Base-by-base conservation (phyloP, 306 rosid genomes). In the Lathyrus aphaca region DNA sequence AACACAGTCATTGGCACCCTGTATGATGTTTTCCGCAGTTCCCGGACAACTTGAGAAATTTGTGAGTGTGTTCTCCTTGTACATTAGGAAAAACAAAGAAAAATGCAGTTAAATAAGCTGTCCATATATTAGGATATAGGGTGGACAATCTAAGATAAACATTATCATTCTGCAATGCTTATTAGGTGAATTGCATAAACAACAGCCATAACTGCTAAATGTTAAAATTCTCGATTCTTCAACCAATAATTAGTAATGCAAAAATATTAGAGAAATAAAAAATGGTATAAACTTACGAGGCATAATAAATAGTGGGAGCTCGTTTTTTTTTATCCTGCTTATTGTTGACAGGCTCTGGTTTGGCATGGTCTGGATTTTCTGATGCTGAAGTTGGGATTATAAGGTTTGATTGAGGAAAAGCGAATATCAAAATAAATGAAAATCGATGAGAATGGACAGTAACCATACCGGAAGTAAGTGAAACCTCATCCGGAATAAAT, bases 21-120 rank as follows among this genome's bases (percentile, higher is more conserved):
- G 79, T 93, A 93, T 71, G 88, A 15, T 18, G 97, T 93, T 81
- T 93, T 93, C 58, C 85, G 80, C 74, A 88, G 77, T 82, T 93
- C 98, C 5, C 91, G 88, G 54, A 93, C 45, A 57, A 93, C 91
- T 81, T 90, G 98, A 77, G 97, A 79, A 73, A 93, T 86, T 77
- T 93, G 98, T 42, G 98, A 85, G 81, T 93, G 98, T 2, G 98
- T 93, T 86, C 98, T 90, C 97, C 98, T 92, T 73, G 54, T 69
- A 74, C 45, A 79, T 70, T 4, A 79, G 48, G 72, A 72, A 72
- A 12, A 43, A 39, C 58, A 27, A 40, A 59, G 6, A 38, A 53
- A 16, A 25, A 42, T 11, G 42, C 15, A 69, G 67, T 71, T 75
- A 30, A 71, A 43, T n/a, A 50, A 29, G 7, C 56, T 51, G 58